These are phyloP conservation scores for Clavariopsis aquatica DNA, from an alignment of 495 filamentous ascomycete genomes.

Conservation along the genomic window DNA sequence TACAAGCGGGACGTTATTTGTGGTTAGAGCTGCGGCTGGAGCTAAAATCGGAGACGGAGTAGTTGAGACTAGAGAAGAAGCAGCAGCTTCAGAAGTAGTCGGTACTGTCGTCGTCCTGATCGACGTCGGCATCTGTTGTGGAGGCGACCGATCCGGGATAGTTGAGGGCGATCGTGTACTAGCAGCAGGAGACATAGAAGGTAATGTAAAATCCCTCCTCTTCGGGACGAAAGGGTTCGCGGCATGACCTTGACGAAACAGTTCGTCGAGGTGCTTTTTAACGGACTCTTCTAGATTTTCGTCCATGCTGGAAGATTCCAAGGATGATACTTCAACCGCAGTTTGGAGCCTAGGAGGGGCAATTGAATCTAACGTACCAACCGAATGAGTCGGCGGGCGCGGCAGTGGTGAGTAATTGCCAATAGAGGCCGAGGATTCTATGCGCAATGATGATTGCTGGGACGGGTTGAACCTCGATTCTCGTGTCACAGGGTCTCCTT, in stretches of 20 bases:
- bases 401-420: not conserved
- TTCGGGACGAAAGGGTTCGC: not conserved
- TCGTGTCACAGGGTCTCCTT: not conserved
- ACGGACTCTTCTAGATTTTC: not conserved
- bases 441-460: constrained; percentile 11
- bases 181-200: not conserved
- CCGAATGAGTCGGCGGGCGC: constrained; percentile 9
- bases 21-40: not conserved
- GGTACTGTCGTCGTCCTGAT: not conserved
- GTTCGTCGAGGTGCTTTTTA: not conserved
- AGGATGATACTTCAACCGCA: not conserved
- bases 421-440: not conserved
- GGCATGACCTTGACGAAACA: not conserved
- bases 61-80: not conserved
- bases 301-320: constrained; percentile 4
- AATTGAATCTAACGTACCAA: constrained; percentile 3
- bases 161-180: constrained; percentile 27
- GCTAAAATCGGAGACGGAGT: not conserved
- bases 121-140: constrained; percentile 9
- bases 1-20: not conserved
- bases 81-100: not conserved
- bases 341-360: not conserved
- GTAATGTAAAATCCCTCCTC: not conserved
- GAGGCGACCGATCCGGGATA: constrained; percentile 25
- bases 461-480: constrained; percentile 13